Evolutionary conservation across 257 asterid species (phyloP), one percentile per base, ranked within the genome.

Genomic region (Nicotiana sylvestris): DNA sequence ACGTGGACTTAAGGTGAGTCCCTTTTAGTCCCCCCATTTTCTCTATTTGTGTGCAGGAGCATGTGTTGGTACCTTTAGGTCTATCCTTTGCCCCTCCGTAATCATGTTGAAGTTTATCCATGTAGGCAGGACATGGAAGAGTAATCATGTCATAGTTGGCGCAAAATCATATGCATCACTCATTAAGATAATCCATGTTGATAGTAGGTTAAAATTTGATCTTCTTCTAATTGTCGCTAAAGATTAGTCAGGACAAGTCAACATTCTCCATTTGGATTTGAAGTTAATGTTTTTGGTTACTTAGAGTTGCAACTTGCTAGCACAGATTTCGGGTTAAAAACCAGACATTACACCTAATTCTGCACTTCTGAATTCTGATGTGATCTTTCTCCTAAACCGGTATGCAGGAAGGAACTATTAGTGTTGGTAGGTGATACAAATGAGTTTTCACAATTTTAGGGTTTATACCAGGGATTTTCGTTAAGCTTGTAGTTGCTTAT

Each of bases 1-100:
- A 92, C 94, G 99, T 87, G 99, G 99, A 76, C 98, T 96, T 68
- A 96, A 96, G 97, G 99, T 96, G 84, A 86, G 81, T 46, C 55
- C 80, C 78, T 13, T 61, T 10, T 76, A 27, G 9, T 66, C 17
- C 35, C 55, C 17, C 32, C 27, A 51, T 30, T 13, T 37, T 35
- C 69, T 49, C 49, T 32, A 70, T 66, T 81, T 81, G 32, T 81
- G 4, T 9, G 66, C 25, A 18, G 55, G 83, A 66, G 29, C 49
- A 32, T 81, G 66, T 64, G 17, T 74, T 74, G 39, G 64, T 72
- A 55, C 39, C 62, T 13, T 49, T 49, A 49, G 62, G 39, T 6
- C 80, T 49, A 49, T 74, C 8, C 58, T 21, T 74, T 74, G 39
- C 27, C 39, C 80, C 15, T 12, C 78, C 78, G 27, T 55, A 2